These are phyloP conservation scores for Papiliotrema terrestris DNA, from an alignment of 1,284 basidiomycete genomes.

Conservation along the genomic window DNA sequence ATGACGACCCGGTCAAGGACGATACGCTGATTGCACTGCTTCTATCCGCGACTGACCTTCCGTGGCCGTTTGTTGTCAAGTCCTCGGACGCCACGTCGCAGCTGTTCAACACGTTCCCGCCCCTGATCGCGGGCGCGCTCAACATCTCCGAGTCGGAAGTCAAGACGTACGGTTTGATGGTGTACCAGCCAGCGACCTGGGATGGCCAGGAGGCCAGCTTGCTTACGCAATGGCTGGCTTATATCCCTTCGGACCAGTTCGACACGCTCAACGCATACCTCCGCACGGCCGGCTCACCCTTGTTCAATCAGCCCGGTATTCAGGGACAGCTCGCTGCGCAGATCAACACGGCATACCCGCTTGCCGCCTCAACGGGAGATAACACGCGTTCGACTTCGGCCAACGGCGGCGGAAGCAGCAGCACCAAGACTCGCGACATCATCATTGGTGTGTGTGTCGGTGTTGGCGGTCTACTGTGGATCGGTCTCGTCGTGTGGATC, in stretches of 20 bases:
- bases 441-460: slow-evolving; percentile 50
- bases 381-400: slow-evolving; percentile 2
- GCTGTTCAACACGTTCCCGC: slow-evolving; percentile 47
- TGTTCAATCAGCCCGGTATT: slow-evolving; percentile 48
- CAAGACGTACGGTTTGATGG: slow-evolving; percentile 46
- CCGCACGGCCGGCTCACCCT: slow-evolving; percentile 39
- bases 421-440: slow-evolving; percentile 39
- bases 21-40: slow-evolving; percentile 41
- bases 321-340: slow-evolving; percentile 46
- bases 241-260: slow-evolving; percentile 45
- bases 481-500: slow-evolving; percentile 47
- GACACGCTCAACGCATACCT: slow-evolving; percentile 45
- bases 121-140: slow-evolving; percentile 39
- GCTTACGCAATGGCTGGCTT: slow-evolving; percentile 49
- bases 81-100: slow-evolving; percentile 46
- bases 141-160: slow-evolving; percentile 31
- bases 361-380: slow-evolving; percentile 28
- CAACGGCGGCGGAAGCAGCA: slow-evolving; percentile 11
- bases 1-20: slow-evolving; percentile 34
- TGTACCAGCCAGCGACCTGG: slow-evolving; percentile 47
- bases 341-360: slow-evolving; percentile 47
- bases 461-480: slow-evolving; percentile 47
- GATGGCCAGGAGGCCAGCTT: slow-evolving; percentile 35
- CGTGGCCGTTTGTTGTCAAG: slow-evolving; percentile 46
- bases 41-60: slow-evolving; percentile 37